phyloP scores from a whole-genome alignment of 225 moss, liverwort and hornwort genomes.

The Neckera pumila region DNA sequence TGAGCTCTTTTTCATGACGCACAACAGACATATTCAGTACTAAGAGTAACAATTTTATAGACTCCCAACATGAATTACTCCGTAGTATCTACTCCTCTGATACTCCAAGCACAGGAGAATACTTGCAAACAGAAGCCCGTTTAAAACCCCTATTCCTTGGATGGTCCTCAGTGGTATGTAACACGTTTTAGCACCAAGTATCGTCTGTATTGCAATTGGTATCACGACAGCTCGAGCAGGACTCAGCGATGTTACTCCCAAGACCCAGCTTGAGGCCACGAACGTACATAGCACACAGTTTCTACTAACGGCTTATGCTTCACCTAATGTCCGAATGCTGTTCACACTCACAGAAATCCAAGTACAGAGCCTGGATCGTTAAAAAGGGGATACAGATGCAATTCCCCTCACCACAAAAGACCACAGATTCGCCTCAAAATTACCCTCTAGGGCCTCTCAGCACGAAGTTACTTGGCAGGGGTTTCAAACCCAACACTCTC shows the following conservation, averaged over 20 bases:
- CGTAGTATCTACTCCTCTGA: neutral
- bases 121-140: neutral
- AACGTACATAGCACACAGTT: neutral
- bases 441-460: constrained; percentile 6
- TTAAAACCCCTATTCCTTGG: neutral
- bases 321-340: neutral
- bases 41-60: neutral
- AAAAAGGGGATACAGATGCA: neutral
- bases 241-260: neutral
- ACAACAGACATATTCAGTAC: neutral
- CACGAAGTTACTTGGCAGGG: neutral
- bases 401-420: neutral
- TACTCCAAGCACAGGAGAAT: neutral
- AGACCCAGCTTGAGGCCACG: neutral
- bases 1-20: neutral
- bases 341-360: neutral
- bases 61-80: neutral
- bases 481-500: neutral
- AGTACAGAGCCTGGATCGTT: neutral
- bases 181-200: neutral
- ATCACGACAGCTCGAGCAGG: neutral
- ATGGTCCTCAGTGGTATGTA: neutral
- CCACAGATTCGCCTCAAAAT: constrained; percentile 11
- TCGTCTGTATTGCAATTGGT: neutral
- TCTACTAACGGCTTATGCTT: neutral